Conservation (phyloP, 495 filamentous ascomycete species). For the Lasiosphaeria ovina region DNA sequence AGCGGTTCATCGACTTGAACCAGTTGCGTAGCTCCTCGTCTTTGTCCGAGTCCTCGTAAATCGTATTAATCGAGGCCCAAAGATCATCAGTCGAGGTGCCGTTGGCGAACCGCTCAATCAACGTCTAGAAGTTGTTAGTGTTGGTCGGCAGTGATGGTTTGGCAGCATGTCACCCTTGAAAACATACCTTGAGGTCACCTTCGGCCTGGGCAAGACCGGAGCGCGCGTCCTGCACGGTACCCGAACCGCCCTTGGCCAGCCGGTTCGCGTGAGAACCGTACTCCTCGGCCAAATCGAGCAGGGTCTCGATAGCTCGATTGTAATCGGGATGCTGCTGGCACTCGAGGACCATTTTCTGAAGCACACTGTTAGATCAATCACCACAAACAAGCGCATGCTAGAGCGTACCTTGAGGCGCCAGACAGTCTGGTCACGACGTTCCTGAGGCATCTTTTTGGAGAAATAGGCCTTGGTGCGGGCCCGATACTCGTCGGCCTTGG, state of each 20-base stretch:
- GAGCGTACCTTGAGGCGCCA: conserved; percentile 72
- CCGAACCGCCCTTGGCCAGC: conserved; percentile 58
- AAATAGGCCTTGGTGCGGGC: conserved; percentile 70
- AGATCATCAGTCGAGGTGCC: conserved; percentile 84
- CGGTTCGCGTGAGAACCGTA: conserved; percentile 75
- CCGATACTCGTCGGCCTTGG: conserved; percentile 44
- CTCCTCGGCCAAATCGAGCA: conserved; percentile 79
- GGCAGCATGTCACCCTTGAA: conserved; percentile 26
- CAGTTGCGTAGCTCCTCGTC: conserved; percentile 86
- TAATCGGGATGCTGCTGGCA: conserved; percentile 93
- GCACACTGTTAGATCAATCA: conserved; percentile 15
- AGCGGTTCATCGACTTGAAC: conserved; percentile 77
- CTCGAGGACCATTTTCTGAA: conserved; percentile 88
- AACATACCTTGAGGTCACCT: conserved; percentile 70
- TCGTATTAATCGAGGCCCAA: conserved; percentile 77
- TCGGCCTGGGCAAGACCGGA: conserved; percentile 67
- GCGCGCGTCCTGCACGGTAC: conserved; percentile 68
- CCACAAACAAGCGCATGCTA: not conserved
- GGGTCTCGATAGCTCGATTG: conserved; percentile 79
- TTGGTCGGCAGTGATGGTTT: conserved; percentile 42
- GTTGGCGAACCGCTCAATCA: conserved; percentile 96
- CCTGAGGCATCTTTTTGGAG: conserved; percentile 79
- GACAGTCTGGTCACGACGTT: conserved; percentile 89
- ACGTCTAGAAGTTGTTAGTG: conserved; percentile 53
- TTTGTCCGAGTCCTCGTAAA: conserved; percentile 87